phyloP scores from a whole-genome alignment of 805 yeast genomes.

The Candida krabiensis region DNA sequence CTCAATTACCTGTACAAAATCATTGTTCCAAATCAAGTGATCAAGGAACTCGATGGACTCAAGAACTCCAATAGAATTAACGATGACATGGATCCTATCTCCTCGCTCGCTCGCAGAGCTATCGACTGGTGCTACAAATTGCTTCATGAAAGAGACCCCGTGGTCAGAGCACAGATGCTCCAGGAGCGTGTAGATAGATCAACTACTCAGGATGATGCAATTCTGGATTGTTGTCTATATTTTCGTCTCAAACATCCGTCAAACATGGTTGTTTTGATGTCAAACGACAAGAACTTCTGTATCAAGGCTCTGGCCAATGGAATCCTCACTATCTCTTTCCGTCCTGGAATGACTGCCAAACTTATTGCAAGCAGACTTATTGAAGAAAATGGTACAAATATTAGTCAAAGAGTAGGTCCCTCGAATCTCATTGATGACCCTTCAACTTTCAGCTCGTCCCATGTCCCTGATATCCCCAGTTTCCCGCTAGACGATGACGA shows the following conservation, averaged over 20 bases:
- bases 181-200: slow-evolving; percentile 49
- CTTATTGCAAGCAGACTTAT: slow-evolving; percentile 42
- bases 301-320: slow-evolving; percentile 70
- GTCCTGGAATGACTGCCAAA: slow-evolving; percentile 44
- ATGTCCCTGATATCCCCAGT: neutral
- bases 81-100: slow-evolving; percentile 16
- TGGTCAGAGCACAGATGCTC: slow-evolving; percentile 64
- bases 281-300: slow-evolving; percentile 85
- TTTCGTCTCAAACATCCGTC: slow-evolving; percentile 40
- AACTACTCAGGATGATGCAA: slow-evolving; percentile 71
- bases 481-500: slow-evolving; percentile 8
- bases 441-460: neutral
- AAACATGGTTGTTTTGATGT: slow-evolving; percentile 57
- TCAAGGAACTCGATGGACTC: slow-evolving; percentile 81
- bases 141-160: slow-evolving; percentile 50
- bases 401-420: neutral
- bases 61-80: slow-evolving; percentile 42
- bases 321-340: slow-evolving; percentile 59
- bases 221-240: slow-evolving; percentile 79
- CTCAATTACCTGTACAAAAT: slow-evolving; percentile 46
- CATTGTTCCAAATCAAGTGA: slow-evolving; percentile 68
- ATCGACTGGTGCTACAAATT: slow-evolving; percentile 72
- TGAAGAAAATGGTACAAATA: slow-evolving; percentile 28
- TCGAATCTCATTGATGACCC: slow-evolving; percentile 11
- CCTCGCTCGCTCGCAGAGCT: slow-evolving; percentile 61